phyloP scores from a whole-genome alignment of 2,329 filamentous ascomycete genomes.

The Colletotrichum endophyticum region DNA sequence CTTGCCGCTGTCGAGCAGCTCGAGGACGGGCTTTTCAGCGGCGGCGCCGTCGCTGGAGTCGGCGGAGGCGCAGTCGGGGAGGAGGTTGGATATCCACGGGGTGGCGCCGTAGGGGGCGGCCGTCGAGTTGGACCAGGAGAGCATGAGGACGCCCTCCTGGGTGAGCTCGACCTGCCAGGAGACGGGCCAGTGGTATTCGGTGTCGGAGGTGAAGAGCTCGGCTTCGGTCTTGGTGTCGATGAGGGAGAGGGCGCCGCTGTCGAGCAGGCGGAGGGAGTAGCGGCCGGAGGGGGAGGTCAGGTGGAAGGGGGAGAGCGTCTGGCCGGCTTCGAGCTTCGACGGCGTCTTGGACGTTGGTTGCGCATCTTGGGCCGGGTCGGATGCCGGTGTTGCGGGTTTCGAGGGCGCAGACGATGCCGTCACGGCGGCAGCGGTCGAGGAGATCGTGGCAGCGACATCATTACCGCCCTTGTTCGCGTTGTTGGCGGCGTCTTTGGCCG shows the following conservation, averaged over 20 bases:
- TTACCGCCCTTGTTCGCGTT: neutral
- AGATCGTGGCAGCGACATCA: neutral
- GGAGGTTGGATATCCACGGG: constrained; percentile 21
- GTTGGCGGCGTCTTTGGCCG: neutral
- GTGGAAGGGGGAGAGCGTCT: constrained; percentile 11
- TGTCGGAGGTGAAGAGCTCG: constrained; percentile 24
- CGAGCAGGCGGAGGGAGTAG: constrained; percentile 15
- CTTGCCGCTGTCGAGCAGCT: constrained; percentile 22
- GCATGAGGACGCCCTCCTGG: constrained; percentile 18
- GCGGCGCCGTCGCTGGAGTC: neutral
- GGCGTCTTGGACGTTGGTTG: neutral
- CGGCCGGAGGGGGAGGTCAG: constrained; percentile 18
- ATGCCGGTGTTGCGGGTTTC: neutral
- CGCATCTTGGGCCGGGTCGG: neutral
- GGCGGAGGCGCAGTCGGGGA: constrained; percentile 17
- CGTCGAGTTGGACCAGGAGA: constrained; percentile 23
- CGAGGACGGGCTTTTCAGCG: constrained; percentile 13
- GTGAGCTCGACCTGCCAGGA: constrained; percentile 23
- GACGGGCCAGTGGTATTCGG: constrained; percentile 23
- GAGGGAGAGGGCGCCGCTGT: constrained; percentile 22
- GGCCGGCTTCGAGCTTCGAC: constrained; percentile 12
- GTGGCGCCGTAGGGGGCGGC: constrained; percentile 18
- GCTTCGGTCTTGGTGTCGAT: constrained; percentile 9
- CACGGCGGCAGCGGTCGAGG: neutral
- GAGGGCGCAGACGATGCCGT: neutral